Evolutionary conservation across 2,329 filamentous ascomycete species (phyloP).

Genomic region (Stemphylium vesicarium): DNA sequence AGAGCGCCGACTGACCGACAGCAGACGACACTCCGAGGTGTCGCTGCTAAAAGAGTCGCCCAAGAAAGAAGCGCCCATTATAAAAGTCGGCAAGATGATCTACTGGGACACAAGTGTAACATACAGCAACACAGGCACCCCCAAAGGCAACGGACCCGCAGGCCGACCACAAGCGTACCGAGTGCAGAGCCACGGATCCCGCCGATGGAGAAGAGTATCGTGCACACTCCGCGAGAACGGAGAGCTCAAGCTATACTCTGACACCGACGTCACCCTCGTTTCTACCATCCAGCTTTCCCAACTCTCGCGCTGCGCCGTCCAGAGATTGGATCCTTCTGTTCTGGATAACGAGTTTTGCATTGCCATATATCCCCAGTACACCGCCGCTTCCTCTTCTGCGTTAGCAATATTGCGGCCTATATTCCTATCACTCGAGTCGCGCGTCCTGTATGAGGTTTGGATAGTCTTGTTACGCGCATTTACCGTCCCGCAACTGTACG

Average conservation of each 20-base stretch:
- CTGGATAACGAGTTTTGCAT: slow-evolving; percentile 93
- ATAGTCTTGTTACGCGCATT: slow-evolving; percentile 90
- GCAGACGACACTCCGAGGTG: slow-evolving; percentile 57
- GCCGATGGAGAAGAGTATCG: slow-evolving; percentile 86
- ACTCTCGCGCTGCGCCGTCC: slow-evolving; percentile 86
- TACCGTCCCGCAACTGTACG: slow-evolving; percentile 89
- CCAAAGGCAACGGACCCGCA: slow-evolving; percentile 31
- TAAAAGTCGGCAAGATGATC: slow-evolving; percentile 76
- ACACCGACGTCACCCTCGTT: slow-evolving; percentile 80
- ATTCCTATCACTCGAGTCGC: slow-evolving; percentile 84
- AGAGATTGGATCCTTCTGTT: slow-evolving; percentile 87
- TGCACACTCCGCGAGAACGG: slow-evolving; percentile 95
- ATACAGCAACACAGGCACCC: slow-evolving; percentile 55
- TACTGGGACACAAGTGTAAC: slow-evolving; percentile 72
- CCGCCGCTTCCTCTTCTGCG: slow-evolving; percentile 72
- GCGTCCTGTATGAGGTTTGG: slow-evolving; percentile 96
- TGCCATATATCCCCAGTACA: slow-evolving; percentile 93
- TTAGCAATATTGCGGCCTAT: slow-evolving; percentile 84
- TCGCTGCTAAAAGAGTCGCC: slow-evolving; percentile 70
- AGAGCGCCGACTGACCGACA: slow-evolving; percentile 47
- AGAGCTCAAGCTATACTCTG: slow-evolving; percentile 87
- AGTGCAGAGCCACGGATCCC: slow-evolving; percentile 62
- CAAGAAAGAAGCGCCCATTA: slow-evolving; percentile 75
- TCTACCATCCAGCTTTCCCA: slow-evolving; percentile 87
- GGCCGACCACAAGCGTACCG: slow-evolving; percentile 60